Percentiles rank a stretch among this genome's conserved stretches.
phyloP scores from a whole-genome alignment of 2,329 filamentous ascomycete species.

The Fusarium verticillioides region DNA sequence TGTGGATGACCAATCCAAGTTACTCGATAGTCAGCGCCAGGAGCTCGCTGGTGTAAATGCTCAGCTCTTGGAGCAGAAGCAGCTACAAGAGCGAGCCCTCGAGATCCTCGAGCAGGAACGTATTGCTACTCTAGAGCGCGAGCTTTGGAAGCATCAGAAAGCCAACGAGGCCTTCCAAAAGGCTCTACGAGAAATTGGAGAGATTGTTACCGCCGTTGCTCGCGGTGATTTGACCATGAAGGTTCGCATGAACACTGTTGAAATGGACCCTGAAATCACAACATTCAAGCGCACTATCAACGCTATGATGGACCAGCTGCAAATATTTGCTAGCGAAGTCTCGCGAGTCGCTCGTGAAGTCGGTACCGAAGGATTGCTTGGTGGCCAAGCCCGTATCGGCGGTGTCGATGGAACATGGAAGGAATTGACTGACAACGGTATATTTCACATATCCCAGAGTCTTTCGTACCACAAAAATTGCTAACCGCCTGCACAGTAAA shows the following conservation, averaged over 20 bases:
- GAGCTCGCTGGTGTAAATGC: conserved; percentile 87
- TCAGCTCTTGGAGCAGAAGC: conserved; percentile 86
- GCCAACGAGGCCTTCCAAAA: conserved; percentile 99
- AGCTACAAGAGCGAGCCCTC: conserved; percentile 83
- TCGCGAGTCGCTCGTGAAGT: conserved; percentile 94
- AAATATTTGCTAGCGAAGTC: conserved; percentile 96
- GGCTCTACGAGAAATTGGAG: conserved; percentile 93
- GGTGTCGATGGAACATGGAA: conserved; percentile 98
- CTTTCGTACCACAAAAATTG: neutral
- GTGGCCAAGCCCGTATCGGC: conserved; percentile 91
- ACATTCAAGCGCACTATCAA: conserved; percentile 99
- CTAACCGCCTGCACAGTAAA: conserved; percentile 66
- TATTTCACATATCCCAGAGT: conserved; percentile 17
- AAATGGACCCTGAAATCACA: conserved; percentile 98
- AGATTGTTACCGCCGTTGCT: conserved; percentile 95
- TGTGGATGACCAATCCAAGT: conserved; percentile 91
- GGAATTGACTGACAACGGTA: conserved; percentile 88
- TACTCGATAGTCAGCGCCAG: conserved; percentile 87
- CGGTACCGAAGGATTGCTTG: conserved; percentile 93
- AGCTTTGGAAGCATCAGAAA: conserved; percentile 96
- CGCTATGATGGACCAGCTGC: conserved; percentile 98
- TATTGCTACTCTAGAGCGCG: conserved; percentile 88
- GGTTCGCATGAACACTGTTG: conserved; percentile 92
- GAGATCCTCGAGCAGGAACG: conserved; percentile 86
- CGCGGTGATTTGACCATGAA: conserved; percentile 97